A percentile compares a stretch with the other conserved stretches of the same genome.
These are phyloP conservation scores for Fusarium sacchari DNA, from an alignment of 2,329 filamentous ascomycete genomes.

Conservation along the genomic window DNA sequence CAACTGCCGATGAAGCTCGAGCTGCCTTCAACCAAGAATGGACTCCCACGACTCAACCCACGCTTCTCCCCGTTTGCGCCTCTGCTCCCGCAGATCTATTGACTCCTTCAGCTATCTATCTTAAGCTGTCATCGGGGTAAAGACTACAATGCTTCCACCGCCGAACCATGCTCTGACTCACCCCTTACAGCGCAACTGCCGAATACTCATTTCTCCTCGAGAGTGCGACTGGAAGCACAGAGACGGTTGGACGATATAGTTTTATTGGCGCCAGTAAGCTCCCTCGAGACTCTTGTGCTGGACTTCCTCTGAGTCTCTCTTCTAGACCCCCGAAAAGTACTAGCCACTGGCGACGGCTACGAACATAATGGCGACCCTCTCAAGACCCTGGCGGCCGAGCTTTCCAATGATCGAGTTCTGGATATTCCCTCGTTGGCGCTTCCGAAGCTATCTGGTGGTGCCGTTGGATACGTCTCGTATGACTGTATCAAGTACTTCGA, in stretches of 20 bases:
- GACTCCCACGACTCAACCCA: conserved; percentile 56
- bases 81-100: conserved; percentile 92
- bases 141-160: neutral
- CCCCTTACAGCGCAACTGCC: conserved; percentile 54
- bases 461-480: conserved; percentile 96
- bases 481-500: conserved; percentile 98
- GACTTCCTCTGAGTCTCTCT: conserved; percentile 15
- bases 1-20: conserved; percentile 43
- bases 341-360: conserved; percentile 89
- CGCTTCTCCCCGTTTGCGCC: conserved; percentile 83
- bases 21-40: conserved; percentile 41
- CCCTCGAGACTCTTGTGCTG: neutral
- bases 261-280: conserved; percentile 78
- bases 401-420: conserved; percentile 81
- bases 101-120: conserved; percentile 93
- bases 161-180: conserved; percentile 30
- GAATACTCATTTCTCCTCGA: conserved; percentile 95
- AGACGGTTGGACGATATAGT: conserved; percentile 93
- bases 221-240: conserved; percentile 81
- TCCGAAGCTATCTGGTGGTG: conserved; percentile 88
- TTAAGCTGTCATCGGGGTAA: conserved; percentile 71
- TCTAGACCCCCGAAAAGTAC: conserved; percentile 75
- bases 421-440: conserved; percentile 84
- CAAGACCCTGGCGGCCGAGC: conserved; percentile 81
- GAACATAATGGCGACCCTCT: conserved; percentile 86